Conservation (phyloP, 1,284 basidiomycete species). For the Chondrostereum purpureum region DNA sequence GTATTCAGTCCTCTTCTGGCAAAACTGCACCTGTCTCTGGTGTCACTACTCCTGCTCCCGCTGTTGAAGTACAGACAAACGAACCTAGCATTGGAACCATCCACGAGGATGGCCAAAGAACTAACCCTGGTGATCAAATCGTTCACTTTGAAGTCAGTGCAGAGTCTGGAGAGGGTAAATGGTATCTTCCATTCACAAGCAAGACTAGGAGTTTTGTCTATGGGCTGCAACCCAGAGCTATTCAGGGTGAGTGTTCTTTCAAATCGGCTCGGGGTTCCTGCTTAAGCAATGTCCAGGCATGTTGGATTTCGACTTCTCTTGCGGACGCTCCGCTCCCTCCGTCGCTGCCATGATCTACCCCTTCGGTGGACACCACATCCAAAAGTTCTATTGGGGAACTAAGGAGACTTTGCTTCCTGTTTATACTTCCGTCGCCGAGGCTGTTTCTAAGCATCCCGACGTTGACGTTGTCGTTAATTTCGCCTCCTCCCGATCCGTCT, state of each 20-base stretch:
- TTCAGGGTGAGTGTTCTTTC: slow-evolving; percentile 64
- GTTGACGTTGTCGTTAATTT: slow-evolving; percentile 99
- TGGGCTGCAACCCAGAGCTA: slow-evolving; percentile 97
- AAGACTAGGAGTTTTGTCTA: slow-evolving; percentile 94
- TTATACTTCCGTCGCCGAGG: slow-evolving; percentile 91
- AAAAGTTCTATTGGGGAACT: slow-evolving; percentile 99
- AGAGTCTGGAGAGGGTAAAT: slow-evolving; percentile 38
- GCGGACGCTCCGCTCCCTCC: slow-evolving; percentile 87
- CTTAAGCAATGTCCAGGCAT: slow-evolving; percentile 54
- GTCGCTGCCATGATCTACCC: slow-evolving; percentile 99
- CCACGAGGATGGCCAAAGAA: slow-evolving; percentile 75
- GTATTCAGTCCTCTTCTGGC: slow-evolving; percentile 53
- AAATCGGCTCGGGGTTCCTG: too few relatives aligned
- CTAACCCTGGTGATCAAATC: slow-evolving; percentile 84
- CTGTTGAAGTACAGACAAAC: slow-evolving; percentile 28
- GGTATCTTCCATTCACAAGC: slow-evolving; percentile 87
- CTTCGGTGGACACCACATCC: slow-evolving; percentile 99
- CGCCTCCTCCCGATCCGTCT: slow-evolving; percentile 91
- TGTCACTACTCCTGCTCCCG: slow-evolving; percentile 22
- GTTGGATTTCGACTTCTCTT: slow-evolving; percentile 99
- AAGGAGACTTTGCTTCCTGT: slow-evolving; percentile 98
- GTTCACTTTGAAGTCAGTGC: slow-evolving; percentile 69
- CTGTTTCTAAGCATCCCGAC: slow-evolving; percentile 92
- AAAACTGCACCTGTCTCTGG: slow-evolving; percentile 25
- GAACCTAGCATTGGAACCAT: slow-evolving; percentile 63